Percentiles rank a stretch among this genome's conserved stretches.
phyloP scores from a whole-genome alignment of 129 eudicot genomes.

The Saposhnikovia divaricata region DNA sequence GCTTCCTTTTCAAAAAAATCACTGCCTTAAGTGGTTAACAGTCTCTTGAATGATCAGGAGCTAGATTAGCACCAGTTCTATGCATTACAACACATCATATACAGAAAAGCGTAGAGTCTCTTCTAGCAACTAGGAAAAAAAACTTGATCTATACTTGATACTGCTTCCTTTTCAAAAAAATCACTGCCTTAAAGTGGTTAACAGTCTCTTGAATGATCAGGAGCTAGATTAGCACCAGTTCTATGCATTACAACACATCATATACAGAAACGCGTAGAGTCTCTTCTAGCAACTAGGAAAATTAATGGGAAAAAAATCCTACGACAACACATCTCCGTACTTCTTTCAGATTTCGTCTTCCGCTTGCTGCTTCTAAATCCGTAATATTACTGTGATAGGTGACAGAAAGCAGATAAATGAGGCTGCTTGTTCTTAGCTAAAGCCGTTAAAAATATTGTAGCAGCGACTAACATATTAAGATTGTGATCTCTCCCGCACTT shows the following conservation, averaged over 20 bases:
- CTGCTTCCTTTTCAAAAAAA: not conserved
- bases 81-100: slow-evolving; percentile 1
- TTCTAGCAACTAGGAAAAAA: not conserved
- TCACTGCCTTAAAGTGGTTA: not conserved
- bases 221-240: not conserved
- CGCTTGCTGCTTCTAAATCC: not conserved
- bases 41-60: not conserved
- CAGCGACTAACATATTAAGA: slow-evolving; percentile 17
- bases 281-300: not conserved
- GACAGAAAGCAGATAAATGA: not conserved
- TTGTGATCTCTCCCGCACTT: slow-evolving; percentile 52
- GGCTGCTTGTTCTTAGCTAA: not conserved
- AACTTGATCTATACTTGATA: not conserved
- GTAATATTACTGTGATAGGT: not conserved
- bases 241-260: not conserved
- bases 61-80: not conserved
- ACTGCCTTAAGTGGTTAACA: not conserved
- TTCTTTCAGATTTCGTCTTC: not conserved
- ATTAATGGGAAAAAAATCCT: not conserved
- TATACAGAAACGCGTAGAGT: not conserved
- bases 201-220: not conserved
- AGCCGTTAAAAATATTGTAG: not conserved
- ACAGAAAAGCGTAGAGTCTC: not conserved
- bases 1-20: not conserved
- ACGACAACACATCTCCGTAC: not conserved